Percentiles rank a stretch among this genome's conserved stretches.
Conservation (phyloP, 352 stramenopile species). For the Pythium dissotocum region DNA sequence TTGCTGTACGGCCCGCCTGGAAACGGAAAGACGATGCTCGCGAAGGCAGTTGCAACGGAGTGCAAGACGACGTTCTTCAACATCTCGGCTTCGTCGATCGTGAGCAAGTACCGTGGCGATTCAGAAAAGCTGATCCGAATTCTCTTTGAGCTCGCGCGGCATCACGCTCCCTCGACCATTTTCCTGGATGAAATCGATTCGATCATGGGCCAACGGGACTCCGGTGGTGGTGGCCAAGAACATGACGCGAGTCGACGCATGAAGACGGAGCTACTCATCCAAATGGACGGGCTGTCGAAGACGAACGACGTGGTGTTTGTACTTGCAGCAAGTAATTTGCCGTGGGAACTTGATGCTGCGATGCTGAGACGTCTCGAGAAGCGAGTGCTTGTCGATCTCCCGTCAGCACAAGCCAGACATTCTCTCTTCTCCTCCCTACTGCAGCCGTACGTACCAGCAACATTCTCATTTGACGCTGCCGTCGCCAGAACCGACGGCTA, state of each 20-base stretch:
- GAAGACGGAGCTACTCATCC: conserved; percentile 88
- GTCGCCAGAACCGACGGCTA: conserved; percentile 68
- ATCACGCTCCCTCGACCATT: conserved; percentile 86
- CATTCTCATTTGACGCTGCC: conserved; percentile 55
- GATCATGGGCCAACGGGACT: conserved; percentile 88
- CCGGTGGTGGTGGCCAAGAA: conserved; percentile 66
- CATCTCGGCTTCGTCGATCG: conserved; percentile 84
- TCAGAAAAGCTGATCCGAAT: conserved; percentile 88
- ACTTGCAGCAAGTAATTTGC: conserved; percentile 78
- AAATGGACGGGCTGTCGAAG: conserved; percentile 85
- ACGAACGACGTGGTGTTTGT: conserved; percentile 84
- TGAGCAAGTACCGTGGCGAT: conserved; percentile 86
- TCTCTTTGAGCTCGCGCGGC: conserved; percentile 78
- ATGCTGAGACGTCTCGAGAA: conserved; percentile 87
- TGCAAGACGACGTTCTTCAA: conserved; percentile 90
- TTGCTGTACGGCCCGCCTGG: conserved; percentile 84
- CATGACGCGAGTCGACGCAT: conserved; percentile 85
- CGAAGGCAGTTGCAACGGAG: conserved; percentile 83
- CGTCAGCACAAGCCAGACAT: conserved; percentile 53
- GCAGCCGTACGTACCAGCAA: conserved; percentile 49
- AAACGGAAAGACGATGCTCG: conserved; percentile 90
- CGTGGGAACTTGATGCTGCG: conserved; percentile 77
- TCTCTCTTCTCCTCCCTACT: conserved; percentile 66
- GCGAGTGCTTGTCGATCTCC: conserved; percentile 76
- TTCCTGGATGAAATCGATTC: conserved; percentile 89